phyloP scores from a whole-genome alignment of 106 monocot species.

The Dactylorhiza incarnata region DNA sequence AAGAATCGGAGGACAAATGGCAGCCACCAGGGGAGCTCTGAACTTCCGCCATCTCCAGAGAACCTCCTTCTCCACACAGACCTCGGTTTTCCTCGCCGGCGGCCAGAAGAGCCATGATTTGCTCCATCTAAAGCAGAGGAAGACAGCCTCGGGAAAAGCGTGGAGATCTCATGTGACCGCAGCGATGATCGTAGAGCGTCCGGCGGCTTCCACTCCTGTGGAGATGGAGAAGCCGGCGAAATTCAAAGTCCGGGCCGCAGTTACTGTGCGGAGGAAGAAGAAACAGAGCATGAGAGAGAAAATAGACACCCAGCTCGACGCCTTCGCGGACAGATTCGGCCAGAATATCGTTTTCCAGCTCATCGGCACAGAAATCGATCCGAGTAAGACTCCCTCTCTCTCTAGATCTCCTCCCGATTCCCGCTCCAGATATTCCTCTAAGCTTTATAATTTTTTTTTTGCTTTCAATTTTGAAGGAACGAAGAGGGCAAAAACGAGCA shows the following conservation, averaged over 20 bases:
- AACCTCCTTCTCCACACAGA: neutral
- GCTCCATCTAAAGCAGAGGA: neutral
- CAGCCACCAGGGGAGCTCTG: neutral
- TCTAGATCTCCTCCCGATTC: neutral
- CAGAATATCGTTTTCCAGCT: slow-evolving; percentile 48
- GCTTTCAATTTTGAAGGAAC: slow-evolving; percentile 24
- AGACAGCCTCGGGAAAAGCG: neutral
- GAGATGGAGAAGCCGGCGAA: slow-evolving; percentile 20
- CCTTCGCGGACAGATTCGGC: slow-evolving; percentile 48
- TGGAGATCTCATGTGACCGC: slow-evolving; percentile 3
- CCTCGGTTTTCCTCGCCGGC: neutral
- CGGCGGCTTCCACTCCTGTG: neutral
- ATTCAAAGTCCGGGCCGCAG: slow-evolving; percentile 42
- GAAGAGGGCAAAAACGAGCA: slow-evolving; percentile 33
- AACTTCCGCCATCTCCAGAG: neutral
- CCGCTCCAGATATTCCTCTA: neutral
- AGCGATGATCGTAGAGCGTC: slow-evolving; percentile 19
- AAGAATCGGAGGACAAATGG: slow-evolving; percentile 1
- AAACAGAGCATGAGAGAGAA: slow-evolving; percentile 39
- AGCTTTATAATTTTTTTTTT: neutral
- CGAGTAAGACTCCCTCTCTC: slow-evolving; percentile 34
- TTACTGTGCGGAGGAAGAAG: slow-evolving; percentile 44
- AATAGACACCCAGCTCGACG: slow-evolving; percentile 41
- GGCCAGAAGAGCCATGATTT: neutral
- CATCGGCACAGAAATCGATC: slow-evolving; percentile 53